Evolutionary conservation across 441 rosid species (phyloP).

Genomic region (Gossypium laxum): DNA sequence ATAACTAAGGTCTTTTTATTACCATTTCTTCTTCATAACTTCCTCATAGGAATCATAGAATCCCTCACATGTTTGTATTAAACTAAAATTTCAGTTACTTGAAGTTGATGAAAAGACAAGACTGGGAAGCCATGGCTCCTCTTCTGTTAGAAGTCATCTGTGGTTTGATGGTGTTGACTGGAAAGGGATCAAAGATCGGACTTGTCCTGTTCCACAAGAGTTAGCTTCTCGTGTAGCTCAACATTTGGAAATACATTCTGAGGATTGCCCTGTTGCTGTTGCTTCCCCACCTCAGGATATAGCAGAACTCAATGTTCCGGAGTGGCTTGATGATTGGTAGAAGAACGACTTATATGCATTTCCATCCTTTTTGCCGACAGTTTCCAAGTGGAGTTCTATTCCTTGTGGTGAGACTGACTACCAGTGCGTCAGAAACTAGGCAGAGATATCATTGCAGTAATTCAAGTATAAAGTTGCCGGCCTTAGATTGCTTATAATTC

Average conservation of each 20-base stretch:
- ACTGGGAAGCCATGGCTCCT: conserved; percentile 56
- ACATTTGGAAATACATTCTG: conserved; percentile 33
- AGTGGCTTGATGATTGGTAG: conserved; percentile 88
- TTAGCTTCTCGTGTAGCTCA: conserved; percentile 46
- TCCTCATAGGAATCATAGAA: background rate
- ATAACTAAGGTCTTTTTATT: conserved; percentile 49
- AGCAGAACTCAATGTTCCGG: conserved; percentile 41
- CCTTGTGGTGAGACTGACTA: conserved; percentile 6
- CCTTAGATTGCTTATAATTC: conserved; percentile 7
- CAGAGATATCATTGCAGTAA: background rate
- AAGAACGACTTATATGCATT: conserved; percentile 10
- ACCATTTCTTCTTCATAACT: background rate
- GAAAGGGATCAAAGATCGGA: conserved; percentile 41
- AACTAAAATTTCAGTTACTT: conserved; percentile 50
- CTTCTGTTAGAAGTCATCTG: conserved; percentile 56
- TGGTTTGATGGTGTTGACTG: conserved; percentile 66
- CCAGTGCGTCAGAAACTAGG: background rate
- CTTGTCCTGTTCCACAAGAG: conserved; percentile 50
- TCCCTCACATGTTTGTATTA: background rate
- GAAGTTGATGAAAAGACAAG: conserved; percentile 61
- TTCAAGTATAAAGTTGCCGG: conserved; percentile 8
- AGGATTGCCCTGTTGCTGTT: conserved; percentile 25
- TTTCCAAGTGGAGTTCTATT: conserved; percentile 5
- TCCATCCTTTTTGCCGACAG: background rate
- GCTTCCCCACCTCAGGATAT: conserved; percentile 34